Conservation (phyloP, 2,329 filamentous ascomycete species). For the Aspergillus pseudonomiae region DNA sequence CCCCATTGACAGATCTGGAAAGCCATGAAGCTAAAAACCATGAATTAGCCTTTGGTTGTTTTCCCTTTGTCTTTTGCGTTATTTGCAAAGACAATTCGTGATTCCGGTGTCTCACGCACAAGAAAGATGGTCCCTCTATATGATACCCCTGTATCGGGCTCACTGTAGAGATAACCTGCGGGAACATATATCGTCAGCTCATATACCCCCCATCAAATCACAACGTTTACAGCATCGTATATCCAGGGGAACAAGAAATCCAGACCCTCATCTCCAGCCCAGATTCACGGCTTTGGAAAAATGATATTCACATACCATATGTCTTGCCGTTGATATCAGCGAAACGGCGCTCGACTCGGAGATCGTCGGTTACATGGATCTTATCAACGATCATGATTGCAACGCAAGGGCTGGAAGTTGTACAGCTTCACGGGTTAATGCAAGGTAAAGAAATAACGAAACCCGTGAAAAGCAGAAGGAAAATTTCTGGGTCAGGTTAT, state of each 20-base stretch:
- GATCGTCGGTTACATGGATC: slow-evolving; percentile 64
- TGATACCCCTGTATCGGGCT: slow-evolving; percentile 43
- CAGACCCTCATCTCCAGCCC: neutral
- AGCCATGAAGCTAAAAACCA: slow-evolving; percentile 67
- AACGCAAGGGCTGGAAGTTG: neutral
- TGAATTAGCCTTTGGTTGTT: slow-evolving; percentile 1
- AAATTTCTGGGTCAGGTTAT: neutral
- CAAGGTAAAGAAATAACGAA: neutral
- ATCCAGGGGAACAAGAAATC: neutral
- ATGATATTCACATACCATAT: slow-evolving; percentile 56
- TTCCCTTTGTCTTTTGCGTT: neutral
- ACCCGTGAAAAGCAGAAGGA: neutral
- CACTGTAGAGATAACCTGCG: slow-evolving; percentile 56
- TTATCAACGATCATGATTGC: slow-evolving; percentile 60
- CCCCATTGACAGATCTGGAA: slow-evolving; percentile 78
- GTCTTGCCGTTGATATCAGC: slow-evolving; percentile 68
- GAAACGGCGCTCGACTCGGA: slow-evolving; percentile 66
- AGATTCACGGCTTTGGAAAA: neutral
- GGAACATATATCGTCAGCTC: slow-evolving; percentile 14
- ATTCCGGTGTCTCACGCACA: slow-evolving; percentile 34
- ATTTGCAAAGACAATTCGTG: too few relatives aligned
- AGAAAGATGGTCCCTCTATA: slow-evolving; percentile 59
- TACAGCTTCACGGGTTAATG: slow-evolving; percentile 1
- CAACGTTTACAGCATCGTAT: neutral
- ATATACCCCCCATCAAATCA: neutral